phyloP scores from a whole-genome alignment of 2,329 filamentous ascomycete species.

The Mollisiaceae sp. region DNA sequence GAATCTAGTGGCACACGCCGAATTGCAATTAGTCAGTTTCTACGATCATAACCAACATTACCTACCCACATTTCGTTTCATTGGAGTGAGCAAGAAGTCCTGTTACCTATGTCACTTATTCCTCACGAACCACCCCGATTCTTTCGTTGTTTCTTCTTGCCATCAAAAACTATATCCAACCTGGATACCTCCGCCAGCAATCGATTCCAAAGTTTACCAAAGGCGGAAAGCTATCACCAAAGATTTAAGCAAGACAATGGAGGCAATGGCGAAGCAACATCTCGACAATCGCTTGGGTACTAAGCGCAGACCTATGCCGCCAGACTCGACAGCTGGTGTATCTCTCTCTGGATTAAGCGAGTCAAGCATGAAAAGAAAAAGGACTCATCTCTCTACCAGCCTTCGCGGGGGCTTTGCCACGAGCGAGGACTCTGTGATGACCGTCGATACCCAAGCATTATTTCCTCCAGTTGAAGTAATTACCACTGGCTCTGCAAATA shows the following conservation, averaged over 20 bases:
- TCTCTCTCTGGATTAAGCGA: constrained; percentile 29
- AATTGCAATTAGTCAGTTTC: constrained; percentile 43
- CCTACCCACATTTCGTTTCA: constrained; percentile 35
- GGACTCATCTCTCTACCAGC: background rate
- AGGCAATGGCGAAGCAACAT: constrained; percentile 20
- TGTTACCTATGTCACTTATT: constrained; percentile 43
- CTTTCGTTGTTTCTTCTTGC: constrained; percentile 38
- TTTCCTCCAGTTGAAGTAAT: background rate
- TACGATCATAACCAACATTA: constrained; percentile 39
- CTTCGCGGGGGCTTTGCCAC: background rate
- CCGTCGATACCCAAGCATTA: background rate
- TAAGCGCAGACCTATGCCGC: constrained; percentile 18
- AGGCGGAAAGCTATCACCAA: constrained; percentile 20
- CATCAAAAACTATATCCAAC: constrained; percentile 45
- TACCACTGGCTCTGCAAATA: background rate
- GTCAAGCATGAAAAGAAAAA: background rate
- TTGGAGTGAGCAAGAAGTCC: constrained; percentile 45
- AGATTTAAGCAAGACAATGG: constrained; percentile 26
- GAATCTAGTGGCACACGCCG: constrained; percentile 41
- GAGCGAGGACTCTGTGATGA: background rate
- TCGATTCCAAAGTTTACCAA: constrained; percentile 19
- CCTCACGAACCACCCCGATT: constrained; percentile 36
- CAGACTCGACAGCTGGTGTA: constrained; percentile 31
- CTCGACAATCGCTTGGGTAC: constrained; percentile 20
- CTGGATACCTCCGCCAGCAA: constrained; percentile 41